Evolutionary conservation across 805 yeast species (phyloP), one percentile per base, ranked within the genome.

Genomic region (Myxozyma vanderwaltii): DNA sequence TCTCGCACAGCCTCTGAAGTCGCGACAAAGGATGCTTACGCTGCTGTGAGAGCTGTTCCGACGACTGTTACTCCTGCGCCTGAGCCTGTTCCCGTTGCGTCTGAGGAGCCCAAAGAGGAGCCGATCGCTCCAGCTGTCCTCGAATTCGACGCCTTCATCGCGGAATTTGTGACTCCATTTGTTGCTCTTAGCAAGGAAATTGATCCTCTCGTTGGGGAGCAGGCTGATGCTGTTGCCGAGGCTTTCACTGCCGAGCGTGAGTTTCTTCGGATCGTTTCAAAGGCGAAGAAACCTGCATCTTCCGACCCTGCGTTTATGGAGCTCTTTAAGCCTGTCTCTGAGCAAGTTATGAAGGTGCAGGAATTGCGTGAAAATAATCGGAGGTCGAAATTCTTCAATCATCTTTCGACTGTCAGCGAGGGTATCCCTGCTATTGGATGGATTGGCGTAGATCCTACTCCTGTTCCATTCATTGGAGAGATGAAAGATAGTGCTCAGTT

Each of bases 341-440:
- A 79, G 51, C 74, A 78, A 29, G 82, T 90, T 41, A 79, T 78
- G 63, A 73, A 79, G 51, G 83, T 89, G 64, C 80, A 79, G 59
- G 81, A 80, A 23, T 68, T 87, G 67, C 88, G 92, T 67, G 97
- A 94, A 65, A 76, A 78, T 43, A 87, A 89, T 72, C 84, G 96
- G 66, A 77, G 79, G 49, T 86, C 89, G 26, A 80, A 82, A 63
- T 79, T 76, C 65, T 81, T 79, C 71, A 83, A 88, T 68, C 89
- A 88, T 70, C 79, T 94, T 73, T 89, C 86, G 67, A 82, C 97
- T 1, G 80, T 94, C 43, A 82, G 91, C 26, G 98, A 94, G 71
- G 97, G 96, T 51, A 83, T 88, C 8, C 91, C 96, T 10, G 89
- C 88, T 5, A 78, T 91, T 54, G 96, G 96, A 24, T 94, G 99